These are phyloP conservation scores for Pseudocercospora ulei DNA, from an alignment of 2,329 filamentous ascomycete species.

Conservation along the genomic window DNA sequence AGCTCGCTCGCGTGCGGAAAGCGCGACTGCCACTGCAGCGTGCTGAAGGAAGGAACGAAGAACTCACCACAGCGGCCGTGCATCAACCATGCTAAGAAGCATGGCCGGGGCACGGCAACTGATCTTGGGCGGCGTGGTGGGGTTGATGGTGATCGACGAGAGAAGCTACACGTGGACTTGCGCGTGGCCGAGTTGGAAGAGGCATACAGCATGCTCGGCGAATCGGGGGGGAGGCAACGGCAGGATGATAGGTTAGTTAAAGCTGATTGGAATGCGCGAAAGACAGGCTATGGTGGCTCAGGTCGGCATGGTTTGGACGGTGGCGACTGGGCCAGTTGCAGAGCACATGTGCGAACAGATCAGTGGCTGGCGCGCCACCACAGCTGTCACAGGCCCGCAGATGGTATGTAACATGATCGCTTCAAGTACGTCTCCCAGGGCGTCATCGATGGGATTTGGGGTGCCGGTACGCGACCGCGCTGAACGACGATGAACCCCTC, in stretches of 20 bases:
- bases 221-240: constrained; percentile 39
- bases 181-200: constrained; percentile 57
- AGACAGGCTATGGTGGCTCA: constrained; percentile 50
- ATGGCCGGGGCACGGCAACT: constrained; percentile 35
- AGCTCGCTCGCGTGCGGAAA: too few relatives aligned
- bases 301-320: constrained; percentile 51
- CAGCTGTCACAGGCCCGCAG: constrained; percentile 54
- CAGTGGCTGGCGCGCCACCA: constrained; percentile 53
- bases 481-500: constrained; percentile 41
- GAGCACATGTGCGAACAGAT: constrained; percentile 46
- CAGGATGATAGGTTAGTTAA: constrained; percentile 36
- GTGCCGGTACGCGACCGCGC: constrained; percentile 40
- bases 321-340: constrained; percentile 50
- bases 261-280: constrained; percentile 46
- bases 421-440: constrained; percentile 53
- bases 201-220: constrained; percentile 48
- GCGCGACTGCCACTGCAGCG: too few relatives aligned
- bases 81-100: constrained; percentile 46
- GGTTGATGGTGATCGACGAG: constrained; percentile 25
- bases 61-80: constrained; percentile 51
- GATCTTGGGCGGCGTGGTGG: constrained; percentile 24
- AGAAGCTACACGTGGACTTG: constrained; percentile 42
- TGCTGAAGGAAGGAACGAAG: too few relatives aligned
- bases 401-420: constrained; percentile 47
- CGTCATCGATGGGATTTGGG: constrained; percentile 59